Percentiles rank a stretch among this genome's conserved stretches.
phyloP scores from a whole-genome alignment of 2,329 filamentous ascomycete genomes.

The Penicillium sp. region DNA sequence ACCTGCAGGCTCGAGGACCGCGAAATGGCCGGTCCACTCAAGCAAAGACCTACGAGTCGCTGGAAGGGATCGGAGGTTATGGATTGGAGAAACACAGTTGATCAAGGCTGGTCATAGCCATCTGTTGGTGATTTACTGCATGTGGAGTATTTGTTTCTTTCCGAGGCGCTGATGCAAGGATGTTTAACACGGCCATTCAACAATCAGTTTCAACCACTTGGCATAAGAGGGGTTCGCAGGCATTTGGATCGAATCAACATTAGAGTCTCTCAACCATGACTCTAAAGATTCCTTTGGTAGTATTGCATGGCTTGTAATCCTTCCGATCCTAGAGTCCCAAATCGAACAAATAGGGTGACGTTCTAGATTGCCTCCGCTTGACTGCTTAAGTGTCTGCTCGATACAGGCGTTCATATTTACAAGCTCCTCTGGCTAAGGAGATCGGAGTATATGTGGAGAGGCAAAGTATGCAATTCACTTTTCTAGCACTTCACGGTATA shows the following conservation, averaged over 20 bases:
- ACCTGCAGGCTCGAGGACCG: conserved; percentile 72
- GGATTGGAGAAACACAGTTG: conserved; percentile 48
- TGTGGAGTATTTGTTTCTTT: background rate
- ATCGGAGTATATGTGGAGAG: too few species aligned
- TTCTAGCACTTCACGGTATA: too few species aligned
- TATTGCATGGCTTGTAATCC: too few species aligned
- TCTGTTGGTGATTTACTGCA: background rate
- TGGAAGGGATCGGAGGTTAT: conserved; percentile 59
- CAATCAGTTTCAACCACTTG: conserved; percentile 26
- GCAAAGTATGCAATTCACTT: too few species aligned
- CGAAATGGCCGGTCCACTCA: conserved; percentile 55
- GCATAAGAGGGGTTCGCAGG: conserved; percentile 22
- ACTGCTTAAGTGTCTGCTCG: too few species aligned
- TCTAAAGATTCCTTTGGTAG: too few species aligned
- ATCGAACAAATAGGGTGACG: too few species aligned
- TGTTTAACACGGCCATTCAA: conserved; percentile 21
- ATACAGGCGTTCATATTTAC: too few species aligned
- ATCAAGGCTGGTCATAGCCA: background rate
- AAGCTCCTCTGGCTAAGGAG: too few species aligned
- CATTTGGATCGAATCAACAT: conserved; percentile 28
- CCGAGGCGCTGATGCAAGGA: conserved; percentile 1
- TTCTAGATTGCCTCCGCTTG: too few species aligned
- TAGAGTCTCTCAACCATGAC: conserved; percentile 24
- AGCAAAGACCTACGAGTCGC: conserved; percentile 48
- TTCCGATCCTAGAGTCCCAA: too few species aligned